A percentile compares a stretch with the other conserved stretches of the same genome.
These are phyloP conservation scores for Auricularia cornea DNA, from an alignment of 768 basidiomycete species.

Conservation along the genomic window DNA sequence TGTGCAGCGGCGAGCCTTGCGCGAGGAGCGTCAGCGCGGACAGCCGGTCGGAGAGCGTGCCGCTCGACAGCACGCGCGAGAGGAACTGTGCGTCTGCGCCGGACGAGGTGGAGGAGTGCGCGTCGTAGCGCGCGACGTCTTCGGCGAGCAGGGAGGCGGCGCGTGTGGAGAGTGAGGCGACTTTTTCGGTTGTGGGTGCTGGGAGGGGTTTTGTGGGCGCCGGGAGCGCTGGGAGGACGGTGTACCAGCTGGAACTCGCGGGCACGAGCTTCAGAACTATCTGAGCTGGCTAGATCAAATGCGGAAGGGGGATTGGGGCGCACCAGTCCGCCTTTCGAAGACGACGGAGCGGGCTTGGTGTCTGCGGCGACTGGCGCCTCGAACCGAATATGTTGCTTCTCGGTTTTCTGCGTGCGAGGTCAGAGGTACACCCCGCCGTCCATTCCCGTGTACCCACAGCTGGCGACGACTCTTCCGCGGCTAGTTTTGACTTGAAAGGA, in stretches of 20 bases:
- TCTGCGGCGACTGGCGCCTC: too few species aligned
- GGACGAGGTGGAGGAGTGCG: conserved; percentile 31
- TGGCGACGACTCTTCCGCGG: too few species aligned
- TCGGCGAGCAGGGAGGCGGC: conserved; percentile 40
- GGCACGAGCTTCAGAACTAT: background rate
- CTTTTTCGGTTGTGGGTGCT: conserved; percentile 33
- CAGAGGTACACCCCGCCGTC: too few species aligned
- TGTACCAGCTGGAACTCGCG: conserved; percentile 40
- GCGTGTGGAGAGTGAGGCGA: conserved; percentile 37
- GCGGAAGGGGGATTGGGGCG: background rate
- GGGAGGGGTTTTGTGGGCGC: conserved; percentile 21
- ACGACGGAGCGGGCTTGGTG: background rate
- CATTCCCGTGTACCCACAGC: too few species aligned
- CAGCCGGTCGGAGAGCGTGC: conserved; percentile 86
- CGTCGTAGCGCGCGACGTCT: conserved; percentile 38
- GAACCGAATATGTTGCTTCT: too few species aligned
- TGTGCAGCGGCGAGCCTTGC: conserved; percentile 74
- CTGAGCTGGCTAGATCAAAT: background rate
- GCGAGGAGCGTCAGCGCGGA: conserved; percentile 86
- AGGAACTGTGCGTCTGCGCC: conserved; percentile 77
- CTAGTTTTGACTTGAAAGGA: too few species aligned
- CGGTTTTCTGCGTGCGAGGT: too few species aligned
- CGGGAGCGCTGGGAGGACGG: conserved; percentile 33
- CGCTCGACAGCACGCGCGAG: conserved; percentile 73
- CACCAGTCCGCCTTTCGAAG: conserved; percentile 5